A percentile compares a stretch with the other conserved stretches of the same genome.
Evolutionary conservation across 345 rosid species (phyloP).

Genomic region (Corchorus capsularis): DNA sequence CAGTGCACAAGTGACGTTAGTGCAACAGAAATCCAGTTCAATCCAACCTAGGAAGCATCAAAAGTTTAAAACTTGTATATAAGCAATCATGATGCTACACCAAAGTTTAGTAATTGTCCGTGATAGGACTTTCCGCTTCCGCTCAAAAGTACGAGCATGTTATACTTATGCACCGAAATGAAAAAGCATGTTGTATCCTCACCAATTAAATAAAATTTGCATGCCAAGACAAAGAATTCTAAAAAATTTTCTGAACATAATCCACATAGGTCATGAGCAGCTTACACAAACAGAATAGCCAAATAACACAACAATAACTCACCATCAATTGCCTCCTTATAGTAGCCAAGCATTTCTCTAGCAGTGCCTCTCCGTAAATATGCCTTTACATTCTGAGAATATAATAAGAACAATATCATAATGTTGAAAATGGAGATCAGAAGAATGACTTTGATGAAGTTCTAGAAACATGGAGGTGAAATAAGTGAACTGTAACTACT

Average conservation of each 20-base stretch:
- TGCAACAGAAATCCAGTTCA: neutral
- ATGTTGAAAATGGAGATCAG: neutral
- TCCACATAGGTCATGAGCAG: neutral
- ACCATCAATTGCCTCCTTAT: constrained; percentile 91
- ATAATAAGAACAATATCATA: neutral
- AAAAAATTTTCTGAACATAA: neutral
- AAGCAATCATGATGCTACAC: neutral
- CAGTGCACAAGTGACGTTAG: constrained; percentile 20
- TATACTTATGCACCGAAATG: neutral
- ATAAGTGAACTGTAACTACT: neutral
- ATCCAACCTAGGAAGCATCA: neutral
- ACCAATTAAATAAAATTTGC: neutral
- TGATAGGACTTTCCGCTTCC: neutral
- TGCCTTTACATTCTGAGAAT: constrained; percentile 80
- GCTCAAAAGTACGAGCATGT: neutral
- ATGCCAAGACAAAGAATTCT: neutral
- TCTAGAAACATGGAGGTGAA: neutral
- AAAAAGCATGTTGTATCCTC: no score
- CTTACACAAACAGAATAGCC: neutral
- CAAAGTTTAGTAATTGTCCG: neutral
- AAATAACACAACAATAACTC: neutral
- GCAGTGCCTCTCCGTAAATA: constrained; percentile 96
- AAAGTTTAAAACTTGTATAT: neutral
- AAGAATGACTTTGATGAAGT: neutral
- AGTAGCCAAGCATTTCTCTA: constrained; percentile 79